Percentiles rank a stretch among this genome's conserved stretches.
Conservation (phyloP, 2,329 filamentous ascomycete species). For the Cadophora gregata region DNA sequence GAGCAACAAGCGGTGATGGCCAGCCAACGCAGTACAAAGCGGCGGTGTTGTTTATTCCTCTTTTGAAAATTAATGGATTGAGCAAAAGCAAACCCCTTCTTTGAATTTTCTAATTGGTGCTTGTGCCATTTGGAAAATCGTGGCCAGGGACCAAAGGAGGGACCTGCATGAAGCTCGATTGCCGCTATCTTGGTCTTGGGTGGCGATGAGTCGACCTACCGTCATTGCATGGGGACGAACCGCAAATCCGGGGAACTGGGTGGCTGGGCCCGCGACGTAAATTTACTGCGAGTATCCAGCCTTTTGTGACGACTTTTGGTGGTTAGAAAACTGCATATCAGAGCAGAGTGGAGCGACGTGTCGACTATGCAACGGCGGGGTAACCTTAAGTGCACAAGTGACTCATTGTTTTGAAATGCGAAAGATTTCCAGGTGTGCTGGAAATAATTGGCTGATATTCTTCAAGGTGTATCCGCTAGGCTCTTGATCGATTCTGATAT, state of each 20-base stretch:
- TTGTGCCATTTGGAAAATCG: conserved; percentile 7
- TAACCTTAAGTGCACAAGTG: conserved; percentile 8
- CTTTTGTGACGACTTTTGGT: background rate
- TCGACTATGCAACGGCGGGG: conserved; percentile 28
- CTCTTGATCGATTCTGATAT: conserved; percentile 3
- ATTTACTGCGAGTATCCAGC: background rate
- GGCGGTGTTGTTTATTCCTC: background rate
- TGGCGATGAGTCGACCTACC: conserved; percentile 6
- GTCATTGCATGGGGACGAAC: conserved; percentile 3
- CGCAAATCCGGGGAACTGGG: conserved; percentile 16
- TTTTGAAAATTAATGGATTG: background rate
- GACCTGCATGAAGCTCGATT: conserved; percentile 8
- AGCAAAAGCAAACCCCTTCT: background rate
- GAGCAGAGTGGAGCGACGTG: background rate
- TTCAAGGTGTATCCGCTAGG: background rate
- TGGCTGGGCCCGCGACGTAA: conserved; percentile 12
- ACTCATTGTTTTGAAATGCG: conserved; percentile 23
- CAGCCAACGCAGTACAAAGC: conserved; percentile 14
- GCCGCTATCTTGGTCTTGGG: conserved; percentile 1
- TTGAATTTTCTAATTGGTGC: conserved; percentile 1
- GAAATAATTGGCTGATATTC: conserved; percentile 17
- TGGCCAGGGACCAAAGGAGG: background rate
- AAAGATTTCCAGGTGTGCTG: background rate
- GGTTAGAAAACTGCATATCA: conserved; percentile 11
- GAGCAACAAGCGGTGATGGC: conserved; percentile 3